Evolutionary conservation across 73 alveolate genomes (phyloP), one percentile per base, ranked within the genome.

Genomic region (Blepharisma japonicum): DNA sequence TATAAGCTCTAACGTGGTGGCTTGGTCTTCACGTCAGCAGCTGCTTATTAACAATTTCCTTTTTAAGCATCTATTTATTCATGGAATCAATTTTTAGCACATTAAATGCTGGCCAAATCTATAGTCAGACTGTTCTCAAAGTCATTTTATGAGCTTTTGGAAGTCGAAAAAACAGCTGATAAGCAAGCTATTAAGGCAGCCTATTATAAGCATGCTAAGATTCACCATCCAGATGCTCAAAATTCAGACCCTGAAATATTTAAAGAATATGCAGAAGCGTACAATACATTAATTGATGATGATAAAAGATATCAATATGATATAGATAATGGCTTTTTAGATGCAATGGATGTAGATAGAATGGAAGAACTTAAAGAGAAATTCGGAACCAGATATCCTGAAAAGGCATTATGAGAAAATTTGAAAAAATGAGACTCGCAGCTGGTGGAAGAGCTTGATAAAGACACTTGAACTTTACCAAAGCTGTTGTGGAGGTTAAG

Each of bases 371-470:
- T 14, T 39, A 18, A 14, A 20, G 18, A 25, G 3, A 14, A 18
- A 61, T 61, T 14, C 74, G 74, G 74, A 8, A 20, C 74, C 2
- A n/a, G 74, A n/a, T 61, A 61, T 48, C 38, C 46, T 32, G 42
- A 32, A 32, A 32, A 32, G 3, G 42, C 42, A 32, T 32, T 32
- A 32, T 32, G 42, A 32, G 42, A 32, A 32, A 32, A 32, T 32
- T 32, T 32, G 3, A 32, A 32, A 32, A 32, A 32, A 32, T 32
- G 42, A 32, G 42, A 32, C 42, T 1, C 42, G 3, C 42, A 32
- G 42, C 42, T 32, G 42, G 42, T 32, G 3, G 42, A 32, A 32
- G 42, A 32, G 42, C 42, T 32, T 32, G 42, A 32, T 3, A 32
- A 32, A 32, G 42, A 32, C 42, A 32, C 42, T 32, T 32, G 42